Percentiles rank a stretch among this genome's conserved stretches.
Evolutionary conservation across 2,329 filamentous ascomycete genomes (phyloP).

Genomic region (Orbilia blumenaviensis): DNA sequence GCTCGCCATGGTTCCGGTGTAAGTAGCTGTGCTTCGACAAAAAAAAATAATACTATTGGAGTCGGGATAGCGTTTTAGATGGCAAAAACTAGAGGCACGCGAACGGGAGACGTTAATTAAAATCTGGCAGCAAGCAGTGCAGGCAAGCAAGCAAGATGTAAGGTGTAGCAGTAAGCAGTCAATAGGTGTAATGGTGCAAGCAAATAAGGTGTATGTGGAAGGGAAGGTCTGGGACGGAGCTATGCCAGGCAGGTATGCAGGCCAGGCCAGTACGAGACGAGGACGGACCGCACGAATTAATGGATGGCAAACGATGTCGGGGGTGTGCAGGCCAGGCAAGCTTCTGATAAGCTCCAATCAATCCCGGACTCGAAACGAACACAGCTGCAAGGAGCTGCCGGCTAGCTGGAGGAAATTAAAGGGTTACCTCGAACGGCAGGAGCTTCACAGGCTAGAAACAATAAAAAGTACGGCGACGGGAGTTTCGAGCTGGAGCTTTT

Average conservation of each 20-base stretch:
- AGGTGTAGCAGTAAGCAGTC: too few species aligned
- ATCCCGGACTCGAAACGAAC: neutral
- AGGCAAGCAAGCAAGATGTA: neutral
- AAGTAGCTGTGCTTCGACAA: neutral
- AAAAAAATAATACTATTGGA: neutral
- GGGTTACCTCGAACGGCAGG: conserved; percentile 11
- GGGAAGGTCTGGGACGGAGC: neutral
- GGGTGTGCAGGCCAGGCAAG: neutral
- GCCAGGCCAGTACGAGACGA: too few species aligned
- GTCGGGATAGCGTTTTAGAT: neutral
- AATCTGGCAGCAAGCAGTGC: conserved; percentile 12
- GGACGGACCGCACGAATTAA: conserved; percentile 1
- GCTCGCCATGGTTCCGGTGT: conserved; percentile 81
- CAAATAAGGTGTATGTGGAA: neutral
- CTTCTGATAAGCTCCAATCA: conserved; percentile 7
- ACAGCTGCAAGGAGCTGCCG: neutral
- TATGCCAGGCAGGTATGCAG: conserved; percentile 1
- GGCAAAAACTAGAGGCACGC: conserved; percentile 15
- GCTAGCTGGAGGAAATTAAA: neutral
- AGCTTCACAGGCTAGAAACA: neutral
- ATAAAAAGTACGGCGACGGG: neutral
- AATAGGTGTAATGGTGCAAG: neutral
- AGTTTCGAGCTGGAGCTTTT: neutral
- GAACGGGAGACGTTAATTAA: conserved; percentile 13
- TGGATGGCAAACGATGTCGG: conserved; percentile 10